Percentiles rank a stretch among this genome's conserved stretches.
phyloP scores from a whole-genome alignment of 306 rosid species.

The Glycyrrhiza uralensis region DNA sequence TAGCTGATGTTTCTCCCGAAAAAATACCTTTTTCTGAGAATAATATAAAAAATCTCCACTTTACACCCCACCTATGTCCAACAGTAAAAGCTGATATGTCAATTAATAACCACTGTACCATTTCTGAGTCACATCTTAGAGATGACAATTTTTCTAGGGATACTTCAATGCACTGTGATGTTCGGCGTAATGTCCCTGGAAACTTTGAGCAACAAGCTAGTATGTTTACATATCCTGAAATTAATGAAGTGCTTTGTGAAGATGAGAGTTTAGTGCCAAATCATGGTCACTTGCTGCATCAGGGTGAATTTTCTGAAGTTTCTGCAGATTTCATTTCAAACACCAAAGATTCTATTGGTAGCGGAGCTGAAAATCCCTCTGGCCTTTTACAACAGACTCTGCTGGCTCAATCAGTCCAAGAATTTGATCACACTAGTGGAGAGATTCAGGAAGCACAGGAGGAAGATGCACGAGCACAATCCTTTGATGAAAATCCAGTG shows the following conservation, averaged over 20 bases:
- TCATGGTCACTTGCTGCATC: conserved; percentile 9
- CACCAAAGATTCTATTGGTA: not conserved
- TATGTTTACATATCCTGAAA: conserved; percentile 3
- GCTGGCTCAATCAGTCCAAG: conserved; percentile 17
- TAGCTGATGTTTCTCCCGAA: conserved; percentile 14
- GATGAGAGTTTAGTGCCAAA: conserved; percentile 19
- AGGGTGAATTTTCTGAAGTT: conserved; percentile 12
- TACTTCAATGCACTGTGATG: conserved; percentile 22
- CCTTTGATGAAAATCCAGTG: conserved; percentile 16
- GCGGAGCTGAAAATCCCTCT: conserved; percentile 22
- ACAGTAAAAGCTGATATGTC: conserved; percentile 9
- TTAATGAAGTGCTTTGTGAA: conserved; percentile 9
- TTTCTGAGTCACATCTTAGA: conserved; percentile 17
- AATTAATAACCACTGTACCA: not conserved
- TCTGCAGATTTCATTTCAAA: conserved; percentile 13
- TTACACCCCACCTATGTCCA: conserved; percentile 16
- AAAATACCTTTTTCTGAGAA: conserved; percentile 19
- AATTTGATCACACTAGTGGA: conserved; percentile 10
- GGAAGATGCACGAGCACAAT: conserved; percentile 23
- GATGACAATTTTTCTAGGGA: conserved; percentile 20
- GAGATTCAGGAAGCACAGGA: conserved; percentile 19
- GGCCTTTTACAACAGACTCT: not conserved
- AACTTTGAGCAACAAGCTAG: conserved; percentile 23
- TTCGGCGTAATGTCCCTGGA: conserved; percentile 14
- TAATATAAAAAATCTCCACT: not conserved